A percentile compares a stretch with the other conserved stretches of the same genome.
Conservation (phyloP, 2,329 filamentous ascomycete genomes). For the Hirsutella rhossiliensis region DNA sequence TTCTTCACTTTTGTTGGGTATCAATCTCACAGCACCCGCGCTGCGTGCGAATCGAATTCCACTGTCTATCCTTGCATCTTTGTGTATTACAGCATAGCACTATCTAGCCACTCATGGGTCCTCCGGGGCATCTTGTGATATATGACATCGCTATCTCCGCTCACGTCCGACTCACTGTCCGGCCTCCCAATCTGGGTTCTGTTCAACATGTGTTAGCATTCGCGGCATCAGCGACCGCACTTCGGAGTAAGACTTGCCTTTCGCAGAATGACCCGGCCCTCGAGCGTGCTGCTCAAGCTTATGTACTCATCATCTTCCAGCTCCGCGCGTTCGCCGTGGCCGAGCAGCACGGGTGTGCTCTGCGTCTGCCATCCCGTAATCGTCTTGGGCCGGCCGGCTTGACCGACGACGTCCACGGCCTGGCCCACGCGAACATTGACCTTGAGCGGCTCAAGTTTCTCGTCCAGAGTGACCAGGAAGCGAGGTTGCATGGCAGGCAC, state of each 20-base stretch:
- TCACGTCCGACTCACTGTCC: constrained; percentile 19
- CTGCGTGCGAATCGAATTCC: neutral
- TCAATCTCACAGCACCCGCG: neutral
- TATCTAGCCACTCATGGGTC: neutral
- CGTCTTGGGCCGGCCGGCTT: constrained; percentile 94
- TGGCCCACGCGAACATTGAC: constrained; percentile 97
- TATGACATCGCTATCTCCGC: neutral
- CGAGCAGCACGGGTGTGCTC: constrained; percentile 90
- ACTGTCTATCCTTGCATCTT: neutral
- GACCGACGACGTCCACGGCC: constrained; percentile 94
- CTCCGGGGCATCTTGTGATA: neutral
- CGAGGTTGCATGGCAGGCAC: constrained; percentile 94
- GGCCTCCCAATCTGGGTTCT: constrained; percentile 29
- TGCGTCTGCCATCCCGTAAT: constrained; percentile 99
- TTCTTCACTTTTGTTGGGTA: neutral
- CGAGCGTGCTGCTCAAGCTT: constrained; percentile 77
- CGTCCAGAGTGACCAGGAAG: constrained; percentile 92
- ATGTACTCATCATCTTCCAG: constrained; percentile 97
- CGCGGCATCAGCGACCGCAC: neutral
- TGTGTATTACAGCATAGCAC: neutral
- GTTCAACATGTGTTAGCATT: constrained; percentile 6
- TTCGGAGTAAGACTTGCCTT: constrained; percentile 55
- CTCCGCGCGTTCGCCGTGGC: constrained; percentile 92
- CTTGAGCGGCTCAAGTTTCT: constrained; percentile 83
- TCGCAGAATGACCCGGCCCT: constrained; percentile 89